A percentile compares a stretch with the other conserved stretches of the same genome.
Evolutionary conservation across 306 rosid genomes (phyloP).

Genomic region (Ammopiptanthus mongolicus): DNA sequence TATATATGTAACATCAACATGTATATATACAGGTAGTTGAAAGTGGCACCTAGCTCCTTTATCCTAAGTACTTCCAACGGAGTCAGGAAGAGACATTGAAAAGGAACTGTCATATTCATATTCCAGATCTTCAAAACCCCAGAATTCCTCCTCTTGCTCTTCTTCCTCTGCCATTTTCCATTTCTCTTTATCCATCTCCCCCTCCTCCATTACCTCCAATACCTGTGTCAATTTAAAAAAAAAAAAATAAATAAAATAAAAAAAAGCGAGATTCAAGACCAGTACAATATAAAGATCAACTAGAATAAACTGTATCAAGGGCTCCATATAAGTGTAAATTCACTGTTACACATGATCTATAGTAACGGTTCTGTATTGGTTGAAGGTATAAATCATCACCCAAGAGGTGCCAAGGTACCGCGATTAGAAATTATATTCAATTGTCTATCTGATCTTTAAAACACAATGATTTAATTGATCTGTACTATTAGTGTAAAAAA

Average conservation of each 20-base stretch:
- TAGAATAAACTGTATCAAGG: background rate
- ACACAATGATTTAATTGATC: too few relatives aligned
- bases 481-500: too few relatives aligned
- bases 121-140: conserved; percentile 76
- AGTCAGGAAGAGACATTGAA: conserved; percentile 50
- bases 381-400: too few relatives aligned
- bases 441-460: too few relatives aligned
- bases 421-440: too few relatives aligned
- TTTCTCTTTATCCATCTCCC: conserved; percentile 43
- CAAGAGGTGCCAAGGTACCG: too few relatives aligned
- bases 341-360: background rate
- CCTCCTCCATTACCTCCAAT: conserved; percentile 60
- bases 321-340: background rate
- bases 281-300: background rate
- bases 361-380: background rate
- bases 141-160: conserved; percentile 50
- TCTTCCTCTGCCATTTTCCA: conserved; percentile 72
- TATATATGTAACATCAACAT: background rate
- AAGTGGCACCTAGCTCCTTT: conserved; percentile 18
- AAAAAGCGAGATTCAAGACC: background rate
- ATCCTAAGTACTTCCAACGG: conserved; percentile 33
- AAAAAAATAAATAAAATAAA: background rate
- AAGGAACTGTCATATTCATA: conserved; percentile 56
- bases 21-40: conserved; percentile 22
- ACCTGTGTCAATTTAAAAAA: conserved; percentile 50